Percentiles rank a stretch among this genome's conserved stretches.
Evolutionary conservation across 108 stramenopile species (phyloP).

Genomic region (Cyclotella cryptica): DNA sequence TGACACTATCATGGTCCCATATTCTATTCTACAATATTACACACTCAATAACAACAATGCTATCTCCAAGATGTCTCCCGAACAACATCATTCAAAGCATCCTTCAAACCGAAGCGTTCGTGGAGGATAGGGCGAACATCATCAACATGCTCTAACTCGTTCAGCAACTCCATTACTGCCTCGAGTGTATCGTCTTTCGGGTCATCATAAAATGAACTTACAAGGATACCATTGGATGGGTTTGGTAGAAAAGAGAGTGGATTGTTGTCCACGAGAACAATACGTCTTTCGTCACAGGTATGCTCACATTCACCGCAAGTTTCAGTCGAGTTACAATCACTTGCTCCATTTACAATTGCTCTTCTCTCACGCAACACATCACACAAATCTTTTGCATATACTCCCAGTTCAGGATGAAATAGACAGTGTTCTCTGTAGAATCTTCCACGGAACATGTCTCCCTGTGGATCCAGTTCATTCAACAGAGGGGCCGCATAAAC

Average conservation of each 20-base stretch:
- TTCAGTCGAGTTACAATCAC: not conserved
- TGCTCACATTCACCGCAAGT: not conserved
- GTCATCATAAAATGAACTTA: constrained; percentile 98
- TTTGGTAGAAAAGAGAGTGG: constrained; percentile 93
- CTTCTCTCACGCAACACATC: constrained; percentile 65
- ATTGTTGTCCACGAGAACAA: constrained; percentile 98
- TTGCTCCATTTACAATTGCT: constrained; percentile 14
- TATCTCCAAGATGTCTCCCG: constrained; percentile 34
- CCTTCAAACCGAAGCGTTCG: constrained; percentile 81
- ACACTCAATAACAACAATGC: not conserved
- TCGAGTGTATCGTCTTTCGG: constrained; percentile 90
- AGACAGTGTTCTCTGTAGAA: constrained; percentile 93
- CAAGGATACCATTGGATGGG: constrained; percentile 98
- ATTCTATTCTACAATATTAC: no score
- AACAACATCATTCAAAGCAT: constrained; percentile 65
- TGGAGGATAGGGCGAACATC: constrained; percentile 94
- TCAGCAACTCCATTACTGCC: constrained; percentile 90
- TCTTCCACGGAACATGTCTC: constrained; percentile 78
- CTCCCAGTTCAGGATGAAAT: constrained; percentile 70
- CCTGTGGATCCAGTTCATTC: constrained; percentile 91
- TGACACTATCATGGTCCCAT: no score
- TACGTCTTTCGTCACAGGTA: constrained; percentile 63
- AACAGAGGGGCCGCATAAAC: constrained; percentile 96
- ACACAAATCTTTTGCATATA: constrained; percentile 89
- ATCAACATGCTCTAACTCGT: constrained; percentile 83